Conservation (phyloP, 345 rosid species). For the Kernera saxatilis region DNA sequence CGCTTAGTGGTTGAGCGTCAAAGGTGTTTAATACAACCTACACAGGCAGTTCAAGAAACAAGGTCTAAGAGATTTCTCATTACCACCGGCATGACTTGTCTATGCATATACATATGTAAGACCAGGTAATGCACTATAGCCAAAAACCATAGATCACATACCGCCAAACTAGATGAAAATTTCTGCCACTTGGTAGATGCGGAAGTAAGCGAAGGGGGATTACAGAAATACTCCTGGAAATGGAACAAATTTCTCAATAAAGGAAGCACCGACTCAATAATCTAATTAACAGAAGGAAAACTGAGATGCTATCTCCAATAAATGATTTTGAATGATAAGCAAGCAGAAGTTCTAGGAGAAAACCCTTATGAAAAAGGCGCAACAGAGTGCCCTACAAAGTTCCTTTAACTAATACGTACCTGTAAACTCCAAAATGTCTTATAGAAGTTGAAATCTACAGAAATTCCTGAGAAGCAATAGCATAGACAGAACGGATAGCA, state of each 20-base stretch:
- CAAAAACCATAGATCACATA: slow-evolving; percentile 26
- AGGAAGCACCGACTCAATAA: background rate
- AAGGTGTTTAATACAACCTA: slow-evolving; percentile 90
- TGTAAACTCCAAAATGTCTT: slow-evolving; percentile 97
- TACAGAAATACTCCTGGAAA: slow-evolving; percentile 84
- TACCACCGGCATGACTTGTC: background rate
- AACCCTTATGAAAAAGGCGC: background rate
- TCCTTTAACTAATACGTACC: slow-evolving; percentile 37
- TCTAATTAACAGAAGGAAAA: background rate
- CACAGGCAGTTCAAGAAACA: slow-evolving; percentile 25
- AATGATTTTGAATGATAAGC: background rate
- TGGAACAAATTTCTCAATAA: slow-evolving; percentile 1
- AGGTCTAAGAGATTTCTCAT: background rate
- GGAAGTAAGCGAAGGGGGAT: slow-evolving; percentile 68
- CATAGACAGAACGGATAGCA: slow-evolving; percentile 6
- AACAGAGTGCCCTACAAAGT: slow-evolving; percentile 11
- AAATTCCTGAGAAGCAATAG: slow-evolving; percentile 50
- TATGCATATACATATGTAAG: slow-evolving; percentile 5
- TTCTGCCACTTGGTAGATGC: slow-evolving; percentile 91
- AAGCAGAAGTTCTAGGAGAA: slow-evolving; percentile 1
- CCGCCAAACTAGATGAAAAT: slow-evolving; percentile 75
- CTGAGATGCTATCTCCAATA: slow-evolving; percentile 1
- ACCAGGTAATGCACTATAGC: background rate
- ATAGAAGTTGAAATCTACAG: slow-evolving; percentile 94
- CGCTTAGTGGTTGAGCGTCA: slow-evolving; percentile 95